A percentile compares a stretch with the other conserved stretches of the same genome.
phyloP scores from a whole-genome alignment of 495 filamentous ascomycete species.

The Tetracladium marchalianum region DNA sequence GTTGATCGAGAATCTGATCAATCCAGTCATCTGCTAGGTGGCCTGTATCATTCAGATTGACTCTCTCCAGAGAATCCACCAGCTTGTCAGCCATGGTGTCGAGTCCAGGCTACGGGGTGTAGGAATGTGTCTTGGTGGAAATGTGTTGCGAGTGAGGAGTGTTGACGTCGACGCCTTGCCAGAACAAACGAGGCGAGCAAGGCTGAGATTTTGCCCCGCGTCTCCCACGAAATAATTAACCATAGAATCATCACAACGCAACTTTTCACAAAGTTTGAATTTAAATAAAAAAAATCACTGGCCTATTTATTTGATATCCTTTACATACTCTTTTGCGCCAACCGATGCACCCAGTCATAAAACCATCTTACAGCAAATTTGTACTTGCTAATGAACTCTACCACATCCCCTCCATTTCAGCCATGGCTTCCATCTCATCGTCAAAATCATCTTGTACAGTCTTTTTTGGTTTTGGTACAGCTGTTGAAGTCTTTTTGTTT shows the following conservation, averaged over 20 bases:
- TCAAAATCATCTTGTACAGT: conserved; percentile 9
- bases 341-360: background rate
- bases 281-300: no score
- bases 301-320: no score
- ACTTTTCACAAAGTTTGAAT: no score
- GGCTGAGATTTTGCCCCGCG: background rate
- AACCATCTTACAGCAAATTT: conserved; percentile 2
- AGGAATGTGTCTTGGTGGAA: background rate
- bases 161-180: no score
- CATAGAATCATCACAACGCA: no score
- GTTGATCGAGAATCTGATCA: conserved; percentile 45
- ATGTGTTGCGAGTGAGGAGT: background rate
- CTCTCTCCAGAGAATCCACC: conserved; percentile 18
- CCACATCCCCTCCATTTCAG: conserved; percentile 53
- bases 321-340: no score
- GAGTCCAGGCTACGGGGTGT: background rate
- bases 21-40: conserved; percentile 29
- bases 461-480: background rate
- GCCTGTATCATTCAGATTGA: conserved; percentile 6
- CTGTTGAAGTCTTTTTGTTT: background rate
- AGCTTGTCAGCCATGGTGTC: conserved; percentile 20
- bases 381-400: conserved; percentile 17
- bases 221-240: conserved; percentile 3
- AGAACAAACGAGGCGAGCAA: background rate
- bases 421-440: conserved; percentile 61